Conservation (phyloP, 2,329 filamentous ascomycete genomes). For the Plectosphaerella plurivora region DNA sequence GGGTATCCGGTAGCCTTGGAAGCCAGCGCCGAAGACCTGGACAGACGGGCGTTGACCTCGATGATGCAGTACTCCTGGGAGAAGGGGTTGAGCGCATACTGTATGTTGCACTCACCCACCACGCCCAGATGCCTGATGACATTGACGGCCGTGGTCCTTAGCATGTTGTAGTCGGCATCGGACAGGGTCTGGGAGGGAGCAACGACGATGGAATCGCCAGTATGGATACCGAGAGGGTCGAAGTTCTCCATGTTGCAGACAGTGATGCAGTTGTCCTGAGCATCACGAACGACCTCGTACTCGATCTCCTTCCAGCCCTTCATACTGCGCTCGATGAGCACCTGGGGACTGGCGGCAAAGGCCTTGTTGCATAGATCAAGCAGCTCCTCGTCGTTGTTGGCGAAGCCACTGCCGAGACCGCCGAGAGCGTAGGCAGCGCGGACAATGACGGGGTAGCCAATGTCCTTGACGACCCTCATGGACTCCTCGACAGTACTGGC, state of each 20-base stretch:
- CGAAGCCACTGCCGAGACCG: conserved; percentile 92
- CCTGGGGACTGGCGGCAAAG: conserved; percentile 90
- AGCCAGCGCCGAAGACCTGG: conserved; percentile 88
- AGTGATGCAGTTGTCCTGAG: conserved; percentile 96
- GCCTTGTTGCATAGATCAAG: conserved; percentile 89
- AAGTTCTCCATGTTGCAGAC: conserved; percentile 99
- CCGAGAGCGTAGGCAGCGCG: conserved; percentile 94
- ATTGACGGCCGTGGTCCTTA: conserved; percentile 93
- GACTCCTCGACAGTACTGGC: conserved; percentile 87
- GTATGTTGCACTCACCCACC: conserved; percentile 98
- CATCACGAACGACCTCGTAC: conserved; percentile 96
- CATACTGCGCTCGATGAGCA: conserved; percentile 97
- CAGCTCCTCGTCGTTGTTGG: conserved; percentile 79
- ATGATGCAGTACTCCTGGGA: conserved; percentile 98
- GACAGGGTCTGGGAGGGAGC: conserved; percentile 95
- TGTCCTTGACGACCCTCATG: conserved; percentile 79
- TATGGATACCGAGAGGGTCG: conserved; percentile 95
- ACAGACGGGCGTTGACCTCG: conserved; percentile 95
- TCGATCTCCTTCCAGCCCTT: conserved; percentile 99
- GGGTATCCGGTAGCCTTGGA: conserved; percentile 98
- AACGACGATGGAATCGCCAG: conserved; percentile 96
- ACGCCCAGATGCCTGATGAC: conserved; percentile 96
- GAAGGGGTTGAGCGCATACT: conserved; percentile 94
- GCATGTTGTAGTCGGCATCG: conserved; percentile 98
- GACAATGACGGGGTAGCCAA: conserved; percentile 95